A percentile compares a stretch with the other conserved stretches of the same genome.
These are phyloP conservation scores for Yamadazyma scolyti DNA, from an alignment of 805 yeast species.

Conservation along the genomic window DNA sequence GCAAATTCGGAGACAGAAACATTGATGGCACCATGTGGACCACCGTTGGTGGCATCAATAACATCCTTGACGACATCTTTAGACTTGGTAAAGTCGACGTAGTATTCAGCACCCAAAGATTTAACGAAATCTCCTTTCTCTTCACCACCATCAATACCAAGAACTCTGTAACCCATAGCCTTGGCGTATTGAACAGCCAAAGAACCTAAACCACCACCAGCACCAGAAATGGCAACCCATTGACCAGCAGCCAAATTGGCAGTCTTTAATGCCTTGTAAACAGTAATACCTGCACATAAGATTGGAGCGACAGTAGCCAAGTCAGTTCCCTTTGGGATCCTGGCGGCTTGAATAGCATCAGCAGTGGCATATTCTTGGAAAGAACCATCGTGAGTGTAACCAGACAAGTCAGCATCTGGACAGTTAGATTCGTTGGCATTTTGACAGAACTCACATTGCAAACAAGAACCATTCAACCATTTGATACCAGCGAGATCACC, in stretches of 20 bases:
- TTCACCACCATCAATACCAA: conserved; percentile 73
- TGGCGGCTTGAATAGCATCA: conserved; percentile 61
- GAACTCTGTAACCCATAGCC: conserved; percentile 67
- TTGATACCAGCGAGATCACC: conserved; percentile 44
- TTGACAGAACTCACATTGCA: conserved; percentile 41
- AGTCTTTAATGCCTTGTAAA: conserved; percentile 63
- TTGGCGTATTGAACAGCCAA: conserved; percentile 72
- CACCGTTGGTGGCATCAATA: conserved; percentile 50
- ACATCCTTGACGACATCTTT: conserved; percentile 49
- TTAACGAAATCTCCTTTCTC: conserved; percentile 58
- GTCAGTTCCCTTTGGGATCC: conserved; percentile 52
- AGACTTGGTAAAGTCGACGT: conserved; percentile 50
- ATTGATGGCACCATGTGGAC: conserved; percentile 50
- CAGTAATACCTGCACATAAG: conserved; percentile 67
- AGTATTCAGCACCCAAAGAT: conserved; percentile 61
- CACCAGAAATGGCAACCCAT: conserved; percentile 75
- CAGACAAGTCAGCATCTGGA: conserved; percentile 64
- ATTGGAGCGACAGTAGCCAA: conserved; percentile 58
- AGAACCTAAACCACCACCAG: conserved; percentile 79
- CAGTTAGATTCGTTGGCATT: conserved; percentile 49
- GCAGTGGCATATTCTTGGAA: conserved; percentile 68
- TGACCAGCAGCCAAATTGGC: conserved; percentile 60
- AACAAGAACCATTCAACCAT: conserved; percentile 46
- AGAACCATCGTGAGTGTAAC: conserved; percentile 71
- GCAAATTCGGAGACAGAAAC: conserved; percentile 53